Conservation (phyloP, 2,329 filamentous ascomycete species). For the Lojkania enalia region DNA sequence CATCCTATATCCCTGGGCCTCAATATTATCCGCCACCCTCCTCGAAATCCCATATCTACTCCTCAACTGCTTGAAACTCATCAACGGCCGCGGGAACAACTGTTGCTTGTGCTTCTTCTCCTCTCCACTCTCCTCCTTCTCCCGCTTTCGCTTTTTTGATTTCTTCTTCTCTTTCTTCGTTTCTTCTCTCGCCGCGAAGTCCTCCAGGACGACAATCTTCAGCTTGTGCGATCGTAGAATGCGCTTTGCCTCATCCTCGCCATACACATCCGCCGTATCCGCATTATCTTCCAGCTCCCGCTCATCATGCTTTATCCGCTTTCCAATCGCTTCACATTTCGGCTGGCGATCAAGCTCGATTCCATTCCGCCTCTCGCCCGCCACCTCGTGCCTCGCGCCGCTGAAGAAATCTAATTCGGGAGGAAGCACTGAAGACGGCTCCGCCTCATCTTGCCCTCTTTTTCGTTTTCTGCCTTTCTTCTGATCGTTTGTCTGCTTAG, state of each 20-base stretch:
- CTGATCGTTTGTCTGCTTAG: conserved; percentile 41
- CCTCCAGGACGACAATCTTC: conserved; percentile 72
- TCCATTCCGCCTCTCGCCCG: conserved; percentile 22
- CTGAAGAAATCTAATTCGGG: conserved; percentile 52
- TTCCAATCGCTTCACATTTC: neutral
- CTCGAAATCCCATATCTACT: conserved; percentile 72
- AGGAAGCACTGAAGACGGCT: conserved; percentile 22
- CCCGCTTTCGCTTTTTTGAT: conserved; percentile 56
- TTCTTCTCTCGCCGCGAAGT: conserved; percentile 8
- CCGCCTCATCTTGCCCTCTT: conserved; percentile 32
- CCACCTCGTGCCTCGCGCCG: conserved; percentile 12
- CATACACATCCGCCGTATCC: conserved; percentile 47
- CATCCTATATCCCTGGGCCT: conserved; percentile 79
- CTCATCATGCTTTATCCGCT: neutral
- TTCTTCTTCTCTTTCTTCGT: conserved; percentile 55
- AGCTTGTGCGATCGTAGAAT: conserved; percentile 79
- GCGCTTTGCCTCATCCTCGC: conserved; percentile 72
- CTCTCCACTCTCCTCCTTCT: conserved; percentile 38
- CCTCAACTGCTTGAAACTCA: conserved; percentile 73
- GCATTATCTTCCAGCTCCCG: conserved; percentile 4
- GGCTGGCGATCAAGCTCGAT: neutral
- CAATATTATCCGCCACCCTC: conserved; percentile 75
- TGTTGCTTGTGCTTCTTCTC: conserved; percentile 54
- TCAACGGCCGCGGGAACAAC: conserved; percentile 78
- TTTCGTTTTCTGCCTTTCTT: conserved; percentile 48